Evolutionary conservation across 257 asterid genomes (phyloP), one percentile per base, ranked within the genome.

Genomic region (Gentiana straminea): DNA sequence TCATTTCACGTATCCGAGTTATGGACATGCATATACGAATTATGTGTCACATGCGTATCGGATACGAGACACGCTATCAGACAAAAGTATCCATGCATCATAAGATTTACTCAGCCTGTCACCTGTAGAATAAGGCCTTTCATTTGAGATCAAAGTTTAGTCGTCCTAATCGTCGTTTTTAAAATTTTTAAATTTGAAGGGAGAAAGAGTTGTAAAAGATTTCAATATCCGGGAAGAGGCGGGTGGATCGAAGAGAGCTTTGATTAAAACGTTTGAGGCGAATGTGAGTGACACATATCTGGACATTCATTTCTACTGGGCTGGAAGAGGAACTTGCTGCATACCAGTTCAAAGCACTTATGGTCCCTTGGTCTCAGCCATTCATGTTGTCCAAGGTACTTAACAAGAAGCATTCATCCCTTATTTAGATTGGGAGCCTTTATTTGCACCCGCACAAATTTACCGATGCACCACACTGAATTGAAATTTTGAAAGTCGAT

Each of bases 261-360:
- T 80, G 70, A 58, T 77, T 39, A 76, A 75, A 75, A 71, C 44
- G 32, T 73, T 80, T 36, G 58, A 63, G 24, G 81, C 81, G 3
- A 83, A 83, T 52, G 79, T 83, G 67, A 83, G 75, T 1, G 74
- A 71, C 70, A 75, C 71, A 3, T 70, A 67, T 62, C 55, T 78
- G 63, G 87, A 80, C 65, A 74, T 80, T 15, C 93, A 83, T 69
- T 71, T 80, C 54, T 32, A 58, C 47, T 75, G 92, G 85, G 80
- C 80, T 35, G 88, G 93, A 34, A 83, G 64, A 66, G 93, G 93
- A 47, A 78, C 87, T 32, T 80, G 88, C 56, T 83, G 88, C 78
- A 80, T 80, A 59, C 87, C 87, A 8, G 4, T 65, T 57, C 93
- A 80, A 55, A 83, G 92, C 83, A 83, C 81, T 7, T 80, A 49